phyloP scores from a whole-genome alignment of 2,329 filamentous ascomycete genomes.

The Fusarium humuli region DNA sequence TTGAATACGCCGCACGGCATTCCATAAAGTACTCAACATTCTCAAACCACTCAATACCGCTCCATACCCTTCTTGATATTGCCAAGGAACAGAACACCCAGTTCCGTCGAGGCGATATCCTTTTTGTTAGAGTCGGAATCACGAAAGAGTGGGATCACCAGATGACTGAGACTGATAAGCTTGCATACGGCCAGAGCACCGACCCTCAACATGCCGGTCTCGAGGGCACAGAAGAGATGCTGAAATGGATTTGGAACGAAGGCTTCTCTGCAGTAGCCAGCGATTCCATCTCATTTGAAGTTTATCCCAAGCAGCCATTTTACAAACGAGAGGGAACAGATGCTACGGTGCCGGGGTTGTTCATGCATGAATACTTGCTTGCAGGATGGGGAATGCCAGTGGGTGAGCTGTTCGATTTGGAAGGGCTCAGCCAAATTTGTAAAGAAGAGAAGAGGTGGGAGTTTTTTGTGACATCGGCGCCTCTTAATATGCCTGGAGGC shows the following conservation, averaged over 20 bases:
- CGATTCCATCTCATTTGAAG: slow-evolving; percentile 2
- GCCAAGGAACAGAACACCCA: background rate
- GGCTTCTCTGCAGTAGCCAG: slow-evolving; percentile 5
- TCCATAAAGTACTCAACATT: background rate
- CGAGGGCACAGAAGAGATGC: slow-evolving; percentile 6
- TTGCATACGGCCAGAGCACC: background rate
- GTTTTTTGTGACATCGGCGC: slow-evolving; percentile 3
- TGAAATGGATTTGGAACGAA: slow-evolving; percentile 10
- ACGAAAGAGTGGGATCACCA: background rate
- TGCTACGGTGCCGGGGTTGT: background rate
- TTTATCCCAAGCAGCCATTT: background rate
- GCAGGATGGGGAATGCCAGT: slow-evolving; percentile 6
- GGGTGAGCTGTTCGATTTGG: background rate
- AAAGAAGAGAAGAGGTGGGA: slow-evolving; percentile 7
- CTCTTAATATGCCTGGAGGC: slow-evolving; percentile 7
- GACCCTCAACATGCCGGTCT: slow-evolving; percentile 7
- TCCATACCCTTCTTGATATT: background rate
- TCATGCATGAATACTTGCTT: slow-evolving; percentile 10
- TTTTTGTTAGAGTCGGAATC: background rate
- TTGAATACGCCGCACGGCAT: background rate
- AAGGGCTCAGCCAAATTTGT: background rate
- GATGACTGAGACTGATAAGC: background rate
- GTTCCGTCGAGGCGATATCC: background rate
- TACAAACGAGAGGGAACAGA: background rate
- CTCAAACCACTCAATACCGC: background rate